Evolutionary conservation across 1,284 basidiomycete species (phyloP).

Genomic region (Cryptococcus sp.): DNA sequence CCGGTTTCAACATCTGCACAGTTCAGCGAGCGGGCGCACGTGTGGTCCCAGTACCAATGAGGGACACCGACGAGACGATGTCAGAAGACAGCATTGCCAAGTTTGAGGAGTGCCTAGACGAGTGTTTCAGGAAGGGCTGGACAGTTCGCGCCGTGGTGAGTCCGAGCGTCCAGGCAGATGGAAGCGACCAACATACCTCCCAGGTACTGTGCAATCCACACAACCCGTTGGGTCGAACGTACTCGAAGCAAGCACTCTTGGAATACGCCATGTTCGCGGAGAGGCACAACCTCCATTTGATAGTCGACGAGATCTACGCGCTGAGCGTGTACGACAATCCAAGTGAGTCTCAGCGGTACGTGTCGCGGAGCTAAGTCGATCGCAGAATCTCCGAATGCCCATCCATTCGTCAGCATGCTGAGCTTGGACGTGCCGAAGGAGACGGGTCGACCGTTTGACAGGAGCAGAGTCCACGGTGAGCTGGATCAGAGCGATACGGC

Average conservation of each 20-base stretch:
- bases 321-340: constrained; percentile 41
- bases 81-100: no score
- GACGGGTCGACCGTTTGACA: constrained; percentile 38
- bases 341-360: constrained; percentile 15
- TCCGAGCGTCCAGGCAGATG: no score
- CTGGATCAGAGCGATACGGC: not conserved
- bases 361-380: not conserved
- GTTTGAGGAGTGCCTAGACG: no score
- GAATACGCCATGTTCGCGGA: constrained; percentile 50
- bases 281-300: constrained; percentile 47
- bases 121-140: no score
- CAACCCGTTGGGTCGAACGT: constrained; percentile 47
- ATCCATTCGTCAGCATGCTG: constrained; percentile 45
- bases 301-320: constrained; percentile 52
- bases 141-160: no score
- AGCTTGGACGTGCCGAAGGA: constrained; percentile 46
- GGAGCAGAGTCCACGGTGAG: constrained; percentile 41
- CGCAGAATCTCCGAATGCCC: constrained; percentile 27
- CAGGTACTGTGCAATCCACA: constrained; percentile 47
- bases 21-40: no score
- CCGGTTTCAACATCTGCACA: no score
- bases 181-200: no score
- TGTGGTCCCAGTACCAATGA: no score
- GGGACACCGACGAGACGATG: no score
- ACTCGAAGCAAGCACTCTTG: constrained; percentile 46